Evolutionary conservation across 164 flowering plant species (phyloP), one percentile per base, ranked within the genome.

Genomic region (Magnolia officinalis): DNA sequence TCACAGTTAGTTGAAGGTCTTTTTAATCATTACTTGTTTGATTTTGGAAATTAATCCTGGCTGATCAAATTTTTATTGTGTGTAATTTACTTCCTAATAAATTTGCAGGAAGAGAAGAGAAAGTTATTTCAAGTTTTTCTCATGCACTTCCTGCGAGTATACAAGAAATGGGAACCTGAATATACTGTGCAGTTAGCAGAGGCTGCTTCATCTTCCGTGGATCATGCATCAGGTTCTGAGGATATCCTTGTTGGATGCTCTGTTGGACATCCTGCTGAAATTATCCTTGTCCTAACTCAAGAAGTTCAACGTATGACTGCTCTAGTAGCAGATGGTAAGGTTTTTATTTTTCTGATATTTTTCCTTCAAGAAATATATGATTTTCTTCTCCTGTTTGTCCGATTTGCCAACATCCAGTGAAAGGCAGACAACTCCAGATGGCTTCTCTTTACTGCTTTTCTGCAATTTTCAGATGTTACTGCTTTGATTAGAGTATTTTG

Each of bases 221-320:
- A 87, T 26, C 67, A 77, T 82, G 69, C 82, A 21, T 80, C 86
- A 76, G 75, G 71, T 72, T 67, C 74, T 77, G 82, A 83, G 78
- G 87, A 87, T 79, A 74, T 79, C 50, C 75, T 89, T 72, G 72
- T 88, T 78, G 99, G 99, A 50, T 94, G 99, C 86, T 88, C 86
- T 76, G 81, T 82, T 83, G 98, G 98, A 52, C 98, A 96, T 81
- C 99, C 99, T 77, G 84, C 94, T 75, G 98, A 92, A 85, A 65
- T 92, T 67, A 84, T 94, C 77, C 73, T 84, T 72, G 63, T 67
- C 14, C 76, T 96, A 63, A 83, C 74, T 74, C 90, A 92, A 80
- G 97, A 94, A 81, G 51, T 94, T 74, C 59, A 79, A 20, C 84
- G 84, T 50, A 72, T 96, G 77, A 88, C 90, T 73, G 72, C 85